Evolutionary conservation across 371 early-diverging fungal genomes (phyloP).

Genomic region (Syncephalastrum monosporum): DNA sequence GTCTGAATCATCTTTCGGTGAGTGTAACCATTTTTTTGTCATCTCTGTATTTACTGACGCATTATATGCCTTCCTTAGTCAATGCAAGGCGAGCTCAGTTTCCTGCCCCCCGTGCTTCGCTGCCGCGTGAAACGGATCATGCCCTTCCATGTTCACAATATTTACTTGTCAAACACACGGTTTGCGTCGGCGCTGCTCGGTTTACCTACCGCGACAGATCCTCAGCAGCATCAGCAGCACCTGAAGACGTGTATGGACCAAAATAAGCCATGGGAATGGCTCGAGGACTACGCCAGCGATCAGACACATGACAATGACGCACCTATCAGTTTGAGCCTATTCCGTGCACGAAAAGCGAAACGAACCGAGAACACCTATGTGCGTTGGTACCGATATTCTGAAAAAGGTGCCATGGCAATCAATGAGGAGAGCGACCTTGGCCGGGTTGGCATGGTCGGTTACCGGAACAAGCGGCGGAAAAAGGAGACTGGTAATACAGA

Average conservation of each 20-base stretch:
- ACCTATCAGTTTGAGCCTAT: slow-evolving; percentile 38
- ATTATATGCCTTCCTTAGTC: slow-evolving; percentile 14
- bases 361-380: slow-evolving; percentile 37
- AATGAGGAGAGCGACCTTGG: slow-evolving; percentile 8
- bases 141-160: slow-evolving; percentile 59
- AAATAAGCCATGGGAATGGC: slow-evolving; percentile 66
- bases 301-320: slow-evolving; percentile 45
- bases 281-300: slow-evolving; percentile 57
- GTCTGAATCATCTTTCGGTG: slow-evolving; percentile 30
- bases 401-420: slow-evolving; percentile 9
- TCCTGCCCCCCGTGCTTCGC: slow-evolving; percentile 55
- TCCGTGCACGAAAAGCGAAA: slow-evolving; percentile 37
- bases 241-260: slow-evolving; percentile 40
- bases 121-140: slow-evolving; percentile 58
- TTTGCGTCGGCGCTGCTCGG: slow-evolving; percentile 31
- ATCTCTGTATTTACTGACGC: neutral
- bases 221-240: slow-evolving; percentile 43
- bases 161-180: slow-evolving; percentile 49
- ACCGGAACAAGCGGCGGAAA: slow-evolving; percentile 2
- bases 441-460: slow-evolving; percentile 10
- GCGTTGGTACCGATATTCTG: slow-evolving; percentile 46
- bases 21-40: slow-evolving; percentile 7
- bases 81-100: slow-evolving; percentile 37
- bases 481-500: neutral
- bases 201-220: slow-evolving; percentile 19